These are phyloP conservation scores for Coccinonectria pachysandricola DNA, from an alignment of 2,329 filamentous ascomycete species.

Conservation along the genomic window DNA sequence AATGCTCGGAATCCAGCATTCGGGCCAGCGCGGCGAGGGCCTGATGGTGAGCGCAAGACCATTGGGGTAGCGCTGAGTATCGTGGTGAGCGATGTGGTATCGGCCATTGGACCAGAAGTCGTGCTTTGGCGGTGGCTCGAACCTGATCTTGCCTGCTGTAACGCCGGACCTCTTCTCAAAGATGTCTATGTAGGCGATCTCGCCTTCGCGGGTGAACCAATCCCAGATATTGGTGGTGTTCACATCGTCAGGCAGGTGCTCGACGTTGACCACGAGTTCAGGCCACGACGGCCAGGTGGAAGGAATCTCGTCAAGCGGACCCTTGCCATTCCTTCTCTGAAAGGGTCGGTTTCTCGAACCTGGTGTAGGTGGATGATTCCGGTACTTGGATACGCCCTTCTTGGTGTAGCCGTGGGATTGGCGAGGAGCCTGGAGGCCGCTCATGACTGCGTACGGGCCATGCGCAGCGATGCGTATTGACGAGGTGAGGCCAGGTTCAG, in stretches of 20 bases:
- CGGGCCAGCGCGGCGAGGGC: slow-evolving; percentile 1
- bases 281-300: slow-evolving; percentile 26
- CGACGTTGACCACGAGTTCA: slow-evolving; percentile 22
- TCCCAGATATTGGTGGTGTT: slow-evolving; percentile 37
- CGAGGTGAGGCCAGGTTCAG: too few species aligned
- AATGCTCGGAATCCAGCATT: slow-evolving; percentile 10
- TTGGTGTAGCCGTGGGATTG: too few species aligned
- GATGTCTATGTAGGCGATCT: slow-evolving; percentile 47
- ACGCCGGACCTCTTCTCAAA: slow-evolving; percentile 18
- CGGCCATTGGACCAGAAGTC: slow-evolving; percentile 39
- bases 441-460: too few species aligned
- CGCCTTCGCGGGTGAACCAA: slow-evolving; percentile 41
- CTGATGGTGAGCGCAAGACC: slow-evolving; percentile 12
- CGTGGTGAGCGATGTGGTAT: slow-evolving; percentile 16
- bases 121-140: slow-evolving; percentile 43
- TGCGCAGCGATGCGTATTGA: too few species aligned
- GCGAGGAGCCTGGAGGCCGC: too few species aligned
- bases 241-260: slow-evolving; percentile 24
- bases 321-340: too few species aligned
- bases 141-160: slow-evolving; percentile 36
- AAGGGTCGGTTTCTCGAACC: too few species aligned
- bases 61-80: slow-evolving; percentile 8
- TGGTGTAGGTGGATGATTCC: too few species aligned
- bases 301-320: too few species aligned
- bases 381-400: too few species aligned